phyloP scores from a whole-genome alignment of 805 yeast species.

The Pichia thaimueangensis region DNA sequence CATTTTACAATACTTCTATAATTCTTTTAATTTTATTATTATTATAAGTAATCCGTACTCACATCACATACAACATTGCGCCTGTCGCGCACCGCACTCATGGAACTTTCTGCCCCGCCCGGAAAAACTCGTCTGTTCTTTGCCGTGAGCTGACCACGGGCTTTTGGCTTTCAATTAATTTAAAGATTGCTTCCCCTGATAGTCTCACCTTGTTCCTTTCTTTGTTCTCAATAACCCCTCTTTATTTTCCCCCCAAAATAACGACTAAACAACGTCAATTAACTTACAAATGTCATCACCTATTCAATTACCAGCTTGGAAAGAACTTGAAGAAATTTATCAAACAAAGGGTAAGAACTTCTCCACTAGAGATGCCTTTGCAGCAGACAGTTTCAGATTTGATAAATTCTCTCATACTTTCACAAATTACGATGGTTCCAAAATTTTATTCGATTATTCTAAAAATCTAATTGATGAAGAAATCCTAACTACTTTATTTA shows the following conservation, averaged over 20 bases:
- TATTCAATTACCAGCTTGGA: conserved; percentile 76
- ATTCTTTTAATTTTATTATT: no score
- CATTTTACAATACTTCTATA: no score
- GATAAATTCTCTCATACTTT: conserved; percentile 71
- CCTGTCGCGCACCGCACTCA: not conserved
- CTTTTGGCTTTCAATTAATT: not conserved
- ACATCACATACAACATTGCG: not conserved
- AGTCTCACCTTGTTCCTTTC: no score
- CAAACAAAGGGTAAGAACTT: conserved; percentile 63
- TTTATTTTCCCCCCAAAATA: no score
- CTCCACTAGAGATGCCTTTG: conserved; percentile 73
- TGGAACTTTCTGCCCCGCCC: not conserved
- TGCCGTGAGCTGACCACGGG: not conserved
- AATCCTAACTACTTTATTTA: conserved; percentile 56
- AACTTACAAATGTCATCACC: conserved; percentile 31
- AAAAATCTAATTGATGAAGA: conserved; percentile 90
- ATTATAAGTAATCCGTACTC: no score
- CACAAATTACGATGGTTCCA: conserved; percentile 77
- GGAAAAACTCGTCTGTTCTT: not conserved
- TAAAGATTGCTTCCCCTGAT: no score
- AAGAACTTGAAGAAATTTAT: conserved; percentile 63
- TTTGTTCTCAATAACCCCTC: no score
- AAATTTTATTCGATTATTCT: conserved; percentile 90
- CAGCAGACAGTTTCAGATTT: conserved; percentile 67
- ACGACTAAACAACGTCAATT: no score